Conservation (phyloP, 768 basidiomycete genomes). For the Pisolithus tinctorius region DNA sequence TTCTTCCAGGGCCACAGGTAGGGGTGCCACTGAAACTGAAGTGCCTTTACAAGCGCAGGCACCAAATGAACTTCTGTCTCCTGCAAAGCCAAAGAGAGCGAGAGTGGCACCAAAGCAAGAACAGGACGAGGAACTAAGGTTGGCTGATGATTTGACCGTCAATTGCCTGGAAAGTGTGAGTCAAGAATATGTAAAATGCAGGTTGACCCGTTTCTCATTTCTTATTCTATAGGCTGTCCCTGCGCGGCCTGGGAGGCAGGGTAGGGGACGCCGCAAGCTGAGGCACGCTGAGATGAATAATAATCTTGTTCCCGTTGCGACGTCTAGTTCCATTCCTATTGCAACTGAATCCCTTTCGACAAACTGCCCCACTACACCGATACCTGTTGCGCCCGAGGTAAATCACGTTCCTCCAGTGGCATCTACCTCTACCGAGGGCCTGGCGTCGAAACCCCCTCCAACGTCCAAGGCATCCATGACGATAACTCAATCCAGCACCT, state of each 20-base stretch:
- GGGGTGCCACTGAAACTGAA: conserved; percentile 13
- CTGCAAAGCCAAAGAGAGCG: conserved; percentile 25
- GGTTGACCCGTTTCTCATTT: not conserved
- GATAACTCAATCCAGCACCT: conserved; percentile 26
- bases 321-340: conserved; percentile 4
- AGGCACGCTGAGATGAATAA: conserved; percentile 14
- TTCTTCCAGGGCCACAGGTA: conserved; percentile 12
- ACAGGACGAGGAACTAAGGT: conserved; percentile 15
- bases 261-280: conserved; percentile 20
- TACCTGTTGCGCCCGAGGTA: conserved; percentile 1
- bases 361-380: conserved; percentile 5
- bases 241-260: conserved; percentile 5
- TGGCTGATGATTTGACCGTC: conserved; percentile 2
- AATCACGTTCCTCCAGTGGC: conserved; percentile 2
- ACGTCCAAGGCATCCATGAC: conserved; percentile 30
- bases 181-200: not conserved
- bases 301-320: conserved; percentile 3
- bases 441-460: conserved; percentile 4
- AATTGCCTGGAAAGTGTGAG: conserved; percentile 12
- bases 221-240: conserved; percentile 9
- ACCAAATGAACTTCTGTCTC: conserved; percentile 15
- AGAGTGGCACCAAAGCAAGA: conserved; percentile 24
- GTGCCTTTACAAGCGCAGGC: conserved; percentile 9
- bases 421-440: not conserved
- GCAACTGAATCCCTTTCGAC: conserved; percentile 10